Conservation (phyloP, 2,329 filamentous ascomycete species). For the Alternaria ethzedia region DNA sequence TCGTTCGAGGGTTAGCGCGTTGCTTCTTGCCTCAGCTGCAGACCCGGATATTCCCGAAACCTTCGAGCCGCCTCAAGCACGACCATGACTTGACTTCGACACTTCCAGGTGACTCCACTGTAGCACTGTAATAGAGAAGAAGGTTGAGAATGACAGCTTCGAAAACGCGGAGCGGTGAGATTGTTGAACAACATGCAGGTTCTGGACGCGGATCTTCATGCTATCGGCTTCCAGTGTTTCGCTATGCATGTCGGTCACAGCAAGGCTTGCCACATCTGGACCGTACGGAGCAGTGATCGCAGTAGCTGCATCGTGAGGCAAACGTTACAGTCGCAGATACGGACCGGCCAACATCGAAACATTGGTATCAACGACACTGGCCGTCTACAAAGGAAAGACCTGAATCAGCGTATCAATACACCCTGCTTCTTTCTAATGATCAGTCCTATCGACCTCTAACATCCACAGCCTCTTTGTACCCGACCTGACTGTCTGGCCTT, state of each 20-base stretch:
- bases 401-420: not conserved
- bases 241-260: not conserved
- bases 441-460: not conserved
- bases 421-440: not conserved
- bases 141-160: not conserved
- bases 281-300: not conserved
- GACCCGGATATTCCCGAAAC: constrained; percentile 23
- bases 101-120: not conserved
- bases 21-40: constrained; percentile 6
- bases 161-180: not conserved
- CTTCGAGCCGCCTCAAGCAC: not conserved
- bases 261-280: not conserved
- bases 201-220: not conserved
- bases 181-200: not conserved
- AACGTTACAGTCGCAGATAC: not conserved
- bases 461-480: not conserved
- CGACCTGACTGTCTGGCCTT: not conserved
- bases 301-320: constrained; percentile 1
- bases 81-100: not conserved
- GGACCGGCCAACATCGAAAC: not conserved
- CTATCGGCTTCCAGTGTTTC: not conserved
- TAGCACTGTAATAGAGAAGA: not conserved
- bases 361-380: not conserved
- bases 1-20: constrained; percentile 24
- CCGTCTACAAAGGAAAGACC: not conserved